Percentiles rank a stretch among this genome's conserved stretches.
phyloP scores from a whole-genome alignment of 1,284 basidiomycete genomes.

The Heterobasidion parviporum region DNA sequence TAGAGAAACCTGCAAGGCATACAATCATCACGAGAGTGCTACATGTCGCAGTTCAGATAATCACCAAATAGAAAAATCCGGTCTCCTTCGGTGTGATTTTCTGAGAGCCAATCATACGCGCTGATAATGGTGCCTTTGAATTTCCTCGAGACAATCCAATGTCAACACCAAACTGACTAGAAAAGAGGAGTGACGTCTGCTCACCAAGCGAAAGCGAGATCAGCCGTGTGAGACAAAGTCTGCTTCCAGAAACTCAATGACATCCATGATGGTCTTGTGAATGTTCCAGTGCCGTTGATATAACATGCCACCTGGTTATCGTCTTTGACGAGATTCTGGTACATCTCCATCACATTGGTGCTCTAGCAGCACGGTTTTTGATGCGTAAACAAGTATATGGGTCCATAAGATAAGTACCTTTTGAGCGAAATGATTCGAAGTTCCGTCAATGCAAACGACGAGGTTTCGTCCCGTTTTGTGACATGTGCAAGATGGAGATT shows the following conservation, averaged over 20 bases:
- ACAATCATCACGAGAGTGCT: neutral
- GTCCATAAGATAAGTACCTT: neutral
- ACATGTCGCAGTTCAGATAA: neutral
- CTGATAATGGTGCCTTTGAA: slow-evolving; percentile 20
- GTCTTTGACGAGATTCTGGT: too few relatives aligned
- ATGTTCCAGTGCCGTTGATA: slow-evolving; percentile 28
- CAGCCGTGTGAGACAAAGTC: slow-evolving; percentile 11
- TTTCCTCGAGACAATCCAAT: slow-evolving; percentile 1
- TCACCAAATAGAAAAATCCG: slow-evolving; percentile 34
- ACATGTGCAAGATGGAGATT: neutral
- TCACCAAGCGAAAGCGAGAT: slow-evolving; percentile 22
- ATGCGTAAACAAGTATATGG: too few relatives aligned
- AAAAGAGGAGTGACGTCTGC: neutral
- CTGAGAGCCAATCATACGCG: slow-evolving; percentile 33
- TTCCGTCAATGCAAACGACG: neutral
- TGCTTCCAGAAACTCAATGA: slow-evolving; percentile 15
- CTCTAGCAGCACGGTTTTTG: too few relatives aligned
- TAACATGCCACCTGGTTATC: slow-evolving; percentile 9
- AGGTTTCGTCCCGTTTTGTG: neutral
- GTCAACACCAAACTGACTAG: neutral
- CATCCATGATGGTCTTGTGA: slow-evolving; percentile 18
- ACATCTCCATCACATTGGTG: too few relatives aligned
- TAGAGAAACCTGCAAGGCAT: slow-evolving; percentile 29
- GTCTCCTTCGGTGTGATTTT: slow-evolving; percentile 28
- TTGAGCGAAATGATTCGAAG: neutral